Conservation (phyloP, 495 filamentous ascomycete species). For the Gamarada debralockiae region DNA sequence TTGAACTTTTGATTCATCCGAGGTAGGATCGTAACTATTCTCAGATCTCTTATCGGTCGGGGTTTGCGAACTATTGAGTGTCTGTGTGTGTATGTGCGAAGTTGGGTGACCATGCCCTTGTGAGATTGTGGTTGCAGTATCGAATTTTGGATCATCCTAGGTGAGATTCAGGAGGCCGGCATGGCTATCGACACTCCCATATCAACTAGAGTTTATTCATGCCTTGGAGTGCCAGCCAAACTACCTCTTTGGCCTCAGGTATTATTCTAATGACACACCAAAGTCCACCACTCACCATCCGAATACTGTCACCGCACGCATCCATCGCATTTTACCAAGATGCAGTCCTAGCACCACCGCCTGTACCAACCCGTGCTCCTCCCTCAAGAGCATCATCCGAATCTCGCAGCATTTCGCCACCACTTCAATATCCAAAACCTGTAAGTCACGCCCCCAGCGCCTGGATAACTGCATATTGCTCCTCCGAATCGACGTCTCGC, state of each 20-base stretch:
- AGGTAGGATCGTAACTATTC: background rate
- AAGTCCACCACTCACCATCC: too few species aligned
- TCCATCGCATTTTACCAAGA: slow-evolving; percentile 14
- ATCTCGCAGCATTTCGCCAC: slow-evolving; percentile 1
- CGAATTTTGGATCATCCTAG: background rate
- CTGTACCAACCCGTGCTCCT: too few species aligned
- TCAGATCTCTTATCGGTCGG: too few species aligned
- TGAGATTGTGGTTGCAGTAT: background rate
- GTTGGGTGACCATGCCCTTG: background rate
- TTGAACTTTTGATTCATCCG: slow-evolving; percentile 3
- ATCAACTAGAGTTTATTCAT: too few species aligned
- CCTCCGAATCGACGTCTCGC: too few species aligned
- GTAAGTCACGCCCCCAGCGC: background rate
- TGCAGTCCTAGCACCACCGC: background rate
- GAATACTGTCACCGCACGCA: slow-evolving; percentile 5
- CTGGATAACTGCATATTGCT: background rate
- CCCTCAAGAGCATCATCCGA: background rate
- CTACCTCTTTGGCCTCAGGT: background rate
- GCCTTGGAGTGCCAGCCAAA: too few species aligned
- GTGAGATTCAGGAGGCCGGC: background rate
- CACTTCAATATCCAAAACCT: background rate
- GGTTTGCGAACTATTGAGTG: too few species aligned
- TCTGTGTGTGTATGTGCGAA: too few species aligned
- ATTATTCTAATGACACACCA: too few species aligned
- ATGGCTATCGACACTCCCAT: background rate